Evolutionary conservation across 768 basidiomycete genomes (phyloP).

Genomic region (Suillus subluteus): DNA sequence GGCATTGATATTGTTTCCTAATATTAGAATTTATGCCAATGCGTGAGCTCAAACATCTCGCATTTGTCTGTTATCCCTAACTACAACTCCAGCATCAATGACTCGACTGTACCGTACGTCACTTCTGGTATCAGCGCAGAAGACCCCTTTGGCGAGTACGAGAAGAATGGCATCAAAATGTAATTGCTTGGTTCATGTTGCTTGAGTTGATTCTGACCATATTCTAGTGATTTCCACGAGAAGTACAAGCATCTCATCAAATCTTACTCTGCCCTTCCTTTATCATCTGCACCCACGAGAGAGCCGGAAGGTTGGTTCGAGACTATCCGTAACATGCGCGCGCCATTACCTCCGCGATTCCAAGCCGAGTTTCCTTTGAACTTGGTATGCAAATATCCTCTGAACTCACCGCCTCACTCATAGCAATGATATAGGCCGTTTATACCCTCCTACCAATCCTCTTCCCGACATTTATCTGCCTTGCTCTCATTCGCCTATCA

Average conservation of each 20-base stretch:
- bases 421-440: constrained; percentile 43
- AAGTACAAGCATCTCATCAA: constrained; percentile 61
- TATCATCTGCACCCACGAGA: constrained; percentile 45
- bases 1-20: constrained; percentile 65
- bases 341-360: constrained; percentile 60
- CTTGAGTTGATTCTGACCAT: constrained; percentile 10
- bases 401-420: neutral
- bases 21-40: constrained; percentile 82
- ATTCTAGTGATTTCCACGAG: constrained; percentile 54
- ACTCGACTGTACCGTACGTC: constrained; percentile 81
- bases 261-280: constrained; percentile 48
- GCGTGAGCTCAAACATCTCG: constrained; percentile 46
- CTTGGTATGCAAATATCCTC: constrained; percentile 48
- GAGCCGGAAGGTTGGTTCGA: constrained; percentile 52
- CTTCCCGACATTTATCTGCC: constrained; percentile 58
- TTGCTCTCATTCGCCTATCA: constrained; percentile 59
- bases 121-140: constrained; percentile 72
- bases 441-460: constrained; percentile 65
- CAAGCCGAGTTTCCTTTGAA: constrained; percentile 71
- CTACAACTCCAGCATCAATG: constrained; percentile 55
- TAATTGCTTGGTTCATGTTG: constrained; percentile 35
- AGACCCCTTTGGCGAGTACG: constrained; percentile 66
- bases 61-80: constrained; percentile 3
- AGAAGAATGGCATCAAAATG: constrained; percentile 64
- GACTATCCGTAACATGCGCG: constrained; percentile 40